phyloP scores from a whole-genome alignment of 805 yeast genomes.

The Monosporozyma unispora region DNA sequence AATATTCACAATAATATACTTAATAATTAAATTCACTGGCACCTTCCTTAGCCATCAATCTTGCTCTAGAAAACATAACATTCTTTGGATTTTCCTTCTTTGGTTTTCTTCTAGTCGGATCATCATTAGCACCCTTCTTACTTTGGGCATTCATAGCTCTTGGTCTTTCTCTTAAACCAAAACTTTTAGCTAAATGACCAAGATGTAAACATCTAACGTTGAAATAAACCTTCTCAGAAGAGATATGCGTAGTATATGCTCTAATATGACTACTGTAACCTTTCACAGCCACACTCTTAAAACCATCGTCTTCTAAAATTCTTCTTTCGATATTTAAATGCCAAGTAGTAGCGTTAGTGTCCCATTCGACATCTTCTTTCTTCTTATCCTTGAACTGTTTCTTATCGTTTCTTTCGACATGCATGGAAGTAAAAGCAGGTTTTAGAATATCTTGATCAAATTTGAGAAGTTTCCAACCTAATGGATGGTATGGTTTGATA shows the following conservation, averaged over 20 bases:
- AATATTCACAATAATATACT: neutral
- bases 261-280: conserved; percentile 85
- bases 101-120: conserved; percentile 31
- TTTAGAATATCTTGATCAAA: conserved; percentile 39
- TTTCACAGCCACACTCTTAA: conserved; percentile 59
- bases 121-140: conserved; percentile 19
- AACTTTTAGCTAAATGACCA: conserved; percentile 93
- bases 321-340: conserved; percentile 86
- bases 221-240: conserved; percentile 69
- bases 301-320: conserved; percentile 57
- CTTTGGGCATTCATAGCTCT: conserved; percentile 51
- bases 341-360: conserved; percentile 91
- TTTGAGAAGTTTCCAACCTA: conserved; percentile 41
- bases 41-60: conserved; percentile 51
- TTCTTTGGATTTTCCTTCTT: conserved; percentile 60
- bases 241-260: conserved; percentile 91
- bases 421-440: conserved; percentile 27
- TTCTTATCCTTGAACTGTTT: conserved; percentile 25
- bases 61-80: conserved; percentile 70
- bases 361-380: conserved; percentile 53
- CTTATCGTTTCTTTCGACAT: conserved; percentile 28
- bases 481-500: conserved; percentile 48
- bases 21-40: conserved; percentile 64
- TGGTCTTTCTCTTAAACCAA: conserved; percentile 92
- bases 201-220: conserved; percentile 77